Conservation (phyloP, 768 basidiomycete genomes). For the Serendipita sp. region DNA sequence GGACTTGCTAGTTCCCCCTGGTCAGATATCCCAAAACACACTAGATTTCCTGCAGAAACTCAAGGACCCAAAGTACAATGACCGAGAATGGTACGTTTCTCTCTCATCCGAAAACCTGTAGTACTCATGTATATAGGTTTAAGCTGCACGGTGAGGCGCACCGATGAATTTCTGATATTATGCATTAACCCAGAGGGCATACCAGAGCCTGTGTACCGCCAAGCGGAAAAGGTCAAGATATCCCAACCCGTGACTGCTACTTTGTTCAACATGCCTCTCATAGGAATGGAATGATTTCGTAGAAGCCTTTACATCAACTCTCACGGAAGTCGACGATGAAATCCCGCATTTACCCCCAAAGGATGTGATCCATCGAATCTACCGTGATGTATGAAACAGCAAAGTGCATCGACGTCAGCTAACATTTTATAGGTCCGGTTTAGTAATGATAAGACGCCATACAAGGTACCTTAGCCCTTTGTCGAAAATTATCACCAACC, state of each 20-base stretch:
- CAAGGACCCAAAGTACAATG: conserved; percentile 61
- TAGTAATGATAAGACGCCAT: conserved; percentile 91
- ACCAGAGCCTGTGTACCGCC: conserved; percentile 61
- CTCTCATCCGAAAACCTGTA: background rate
- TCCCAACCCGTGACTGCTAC: background rate
- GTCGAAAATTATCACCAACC: background rate
- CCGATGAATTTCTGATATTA: background rate
- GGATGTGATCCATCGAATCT: conserved; percentile 84
- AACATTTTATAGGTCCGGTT: conserved; percentile 49
- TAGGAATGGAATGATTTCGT: conserved; percentile 78
- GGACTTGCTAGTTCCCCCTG: conserved; percentile 66
- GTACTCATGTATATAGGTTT: conserved; percentile 40
- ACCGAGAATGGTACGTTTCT: conserved; percentile 55
- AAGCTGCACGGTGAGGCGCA: conserved; percentile 45
- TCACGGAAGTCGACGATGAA: conserved; percentile 62
- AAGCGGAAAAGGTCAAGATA: conserved; percentile 42
- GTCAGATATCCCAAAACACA: conserved; percentile 74
- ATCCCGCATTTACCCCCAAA: conserved; percentile 81
- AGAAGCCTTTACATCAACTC: conserved; percentile 46
- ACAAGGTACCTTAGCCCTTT: conserved; percentile 33
- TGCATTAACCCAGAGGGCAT: background rate
- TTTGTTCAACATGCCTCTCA: background rate
- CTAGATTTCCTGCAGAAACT: conserved; percentile 60
- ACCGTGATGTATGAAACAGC: conserved; percentile 53
- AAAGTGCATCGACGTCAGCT: background rate